phyloP scores from a whole-genome alignment of 352 stramenopile species.

The Phytophthora capsici region DNA sequence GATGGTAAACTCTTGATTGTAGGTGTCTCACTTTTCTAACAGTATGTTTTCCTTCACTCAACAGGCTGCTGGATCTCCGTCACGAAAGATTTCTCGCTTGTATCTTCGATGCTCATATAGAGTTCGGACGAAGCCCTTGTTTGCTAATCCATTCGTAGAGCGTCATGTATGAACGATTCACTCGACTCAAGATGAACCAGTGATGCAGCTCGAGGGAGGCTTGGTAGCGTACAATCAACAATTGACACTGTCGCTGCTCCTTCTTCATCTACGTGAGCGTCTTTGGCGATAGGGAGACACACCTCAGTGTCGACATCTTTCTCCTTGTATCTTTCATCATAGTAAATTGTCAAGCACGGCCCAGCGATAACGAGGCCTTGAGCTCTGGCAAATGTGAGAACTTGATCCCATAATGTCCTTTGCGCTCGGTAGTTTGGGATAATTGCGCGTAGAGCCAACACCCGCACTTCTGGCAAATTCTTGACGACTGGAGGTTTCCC shows the following conservation, averaged over 20 bases:
- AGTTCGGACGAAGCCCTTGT: conserved; percentile 32
- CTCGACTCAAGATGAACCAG: conserved; percentile 35
- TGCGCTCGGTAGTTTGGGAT: conserved; percentile 59
- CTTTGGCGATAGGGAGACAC: conserved; percentile 42
- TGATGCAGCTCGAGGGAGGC: conserved; percentile 26
- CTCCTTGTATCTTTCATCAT: conserved; percentile 47
- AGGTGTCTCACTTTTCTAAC: not conserved
- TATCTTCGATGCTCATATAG: conserved; percentile 27
- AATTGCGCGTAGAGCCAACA: conserved; percentile 44
- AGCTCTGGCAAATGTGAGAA: conserved; percentile 36
- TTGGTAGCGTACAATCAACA: conserved; percentile 20
- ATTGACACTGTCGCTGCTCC: conserved; percentile 16
- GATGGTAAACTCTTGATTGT: conserved; percentile 32
- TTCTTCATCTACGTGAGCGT: conserved; percentile 23
- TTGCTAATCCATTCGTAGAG: conserved; percentile 43
- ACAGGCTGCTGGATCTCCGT: conserved; percentile 41
- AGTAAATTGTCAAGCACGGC: conserved; percentile 48
- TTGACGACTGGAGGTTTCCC: conserved; percentile 36
- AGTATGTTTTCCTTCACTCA: not conserved
- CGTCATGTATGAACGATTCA: conserved; percentile 32
- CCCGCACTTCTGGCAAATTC: conserved; percentile 33
- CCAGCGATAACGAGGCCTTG: conserved; percentile 24
- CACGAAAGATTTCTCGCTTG: conserved; percentile 34
- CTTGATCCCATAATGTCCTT: conserved; percentile 40
- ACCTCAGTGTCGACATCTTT: conserved; percentile 56